Evolutionary conservation across 2,329 filamentous ascomycete species (phyloP), one percentile per base, ranked within the genome.

Genomic region (Monosporascus sp.): DNA sequence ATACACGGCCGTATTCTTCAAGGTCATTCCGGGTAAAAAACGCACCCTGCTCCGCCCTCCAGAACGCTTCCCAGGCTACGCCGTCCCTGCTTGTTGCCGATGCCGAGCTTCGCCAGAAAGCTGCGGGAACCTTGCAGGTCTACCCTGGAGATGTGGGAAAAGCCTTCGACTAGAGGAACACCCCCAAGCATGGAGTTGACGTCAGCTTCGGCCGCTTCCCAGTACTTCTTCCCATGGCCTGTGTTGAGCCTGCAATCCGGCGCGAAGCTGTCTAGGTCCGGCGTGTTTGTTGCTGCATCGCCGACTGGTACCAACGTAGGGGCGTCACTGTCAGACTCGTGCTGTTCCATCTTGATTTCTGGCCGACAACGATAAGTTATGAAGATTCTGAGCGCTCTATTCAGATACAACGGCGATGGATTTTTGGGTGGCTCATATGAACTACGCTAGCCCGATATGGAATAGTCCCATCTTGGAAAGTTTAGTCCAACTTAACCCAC

Each of bases 141-240:
- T 55, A 88, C 79, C 56, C 82, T 80, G 37, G 84, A 87, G 64
- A 89, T 79, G 67, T 84, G 78, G 14, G 74, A 68, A 54, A 75
- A 75, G 70, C 92, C 43, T 24, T 46, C 24, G 6, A 46, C 24
- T 16, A 27, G 24, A 1, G 43, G 43, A 22, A 46, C 26, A 8
- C 24, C 89, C 56, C 90, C 91, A 1, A 96, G 85, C 86, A 94
- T 92, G 65, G 90, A 89, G 62, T 87, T 80, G 47, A 74, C 70
- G 49, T 77, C 71, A 43, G 76, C 72, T 2, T 69, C 68, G 50
- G 76, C 62, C 22, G 65, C 61, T 50, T 78, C 65, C 79, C 78
- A 82, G 65, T 81, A 82, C 24, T 65, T 62, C 17, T 68, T 68
- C 16, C 72, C 70, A 47, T 72, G 70, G 14, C 60, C 57, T 53